Conservation (phyloP, 1,284 basidiomycete genomes). For the Ustilago vetiveriae region DNA sequence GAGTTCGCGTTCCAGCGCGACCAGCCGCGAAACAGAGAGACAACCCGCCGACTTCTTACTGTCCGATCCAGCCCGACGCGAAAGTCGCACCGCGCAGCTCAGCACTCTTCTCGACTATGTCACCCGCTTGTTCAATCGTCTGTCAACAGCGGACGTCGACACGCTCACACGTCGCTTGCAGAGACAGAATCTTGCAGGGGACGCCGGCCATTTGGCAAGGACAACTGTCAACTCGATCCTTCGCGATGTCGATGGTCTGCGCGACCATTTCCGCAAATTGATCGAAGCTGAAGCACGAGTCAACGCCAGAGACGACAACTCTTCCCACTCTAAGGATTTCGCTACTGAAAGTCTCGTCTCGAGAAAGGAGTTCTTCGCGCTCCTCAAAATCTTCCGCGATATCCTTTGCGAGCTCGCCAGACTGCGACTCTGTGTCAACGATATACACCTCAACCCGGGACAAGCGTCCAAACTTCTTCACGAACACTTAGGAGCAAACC, state of each 20-base stretch:
- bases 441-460: constrained; percentile 86
- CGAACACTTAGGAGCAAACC: constrained; percentile 57
- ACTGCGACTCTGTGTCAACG: constrained; percentile 84
- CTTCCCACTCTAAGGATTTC: constrained; percentile 68
- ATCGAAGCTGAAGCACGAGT: constrained; percentile 70
- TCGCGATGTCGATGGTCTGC: constrained; percentile 77
- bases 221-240: constrained; percentile 82
- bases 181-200: constrained; percentile 85
- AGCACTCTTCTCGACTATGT: constrained; percentile 78
- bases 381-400: constrained; percentile 88
- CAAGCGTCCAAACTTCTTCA: constrained; percentile 69
- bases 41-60: constrained; percentile 26
- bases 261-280: constrained; percentile 76
- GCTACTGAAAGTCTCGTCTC: constrained; percentile 71
- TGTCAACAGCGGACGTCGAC: constrained; percentile 83
- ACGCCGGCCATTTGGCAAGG: constrained; percentile 86
- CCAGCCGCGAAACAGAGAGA: constrained; percentile 41
- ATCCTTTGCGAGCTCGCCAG: constrained; percentile 83
- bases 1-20: constrained; percentile 45
- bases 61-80: constrained; percentile 33
- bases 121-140: constrained; percentile 74
- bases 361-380: constrained; percentile 81
- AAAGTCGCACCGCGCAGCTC: constrained; percentile 68
- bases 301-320: constrained; percentile 23
- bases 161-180: constrained; percentile 89